A percentile compares a stretch with the other conserved stretches of the same genome.
Evolutionary conservation across 768 basidiomycete genomes (phyloP).

Genomic region (Phlebiopsis flavidoalba): DNA sequence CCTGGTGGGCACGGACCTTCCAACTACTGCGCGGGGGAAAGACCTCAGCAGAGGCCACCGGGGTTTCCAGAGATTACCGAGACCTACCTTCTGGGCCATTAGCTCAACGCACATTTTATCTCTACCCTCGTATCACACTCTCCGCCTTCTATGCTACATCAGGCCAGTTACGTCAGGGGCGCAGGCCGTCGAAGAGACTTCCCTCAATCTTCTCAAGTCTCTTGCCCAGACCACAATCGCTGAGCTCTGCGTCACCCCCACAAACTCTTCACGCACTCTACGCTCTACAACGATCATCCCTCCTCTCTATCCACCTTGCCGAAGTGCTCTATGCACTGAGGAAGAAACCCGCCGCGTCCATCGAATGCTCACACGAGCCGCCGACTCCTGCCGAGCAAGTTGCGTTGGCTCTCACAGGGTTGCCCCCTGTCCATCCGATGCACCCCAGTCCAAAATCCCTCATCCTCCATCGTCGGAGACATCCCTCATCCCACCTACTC

Average conservation of each 20-base stretch:
- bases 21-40: slow-evolving; percentile 35
- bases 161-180: slow-evolving; percentile 59
- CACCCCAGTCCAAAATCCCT: slow-evolving; percentile 28
- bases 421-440: slow-evolving; percentile 30
- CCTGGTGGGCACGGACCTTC: slow-evolving; percentile 66
- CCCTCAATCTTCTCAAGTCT: slow-evolving; percentile 50
- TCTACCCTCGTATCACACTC: slow-evolving; percentile 68
- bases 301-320: slow-evolving; percentile 67
- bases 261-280: slow-evolving; percentile 61
- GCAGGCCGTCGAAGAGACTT: slow-evolving; percentile 47
- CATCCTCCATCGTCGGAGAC: slow-evolving; percentile 34
- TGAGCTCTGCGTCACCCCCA: slow-evolving; percentile 43
- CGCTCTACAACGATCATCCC: slow-evolving; percentile 68
- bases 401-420: slow-evolving; percentile 45
- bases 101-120: slow-evolving; percentile 59
- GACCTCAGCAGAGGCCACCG: slow-evolving; percentile 12
- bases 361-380: slow-evolving; percentile 56
- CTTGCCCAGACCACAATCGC: slow-evolving; percentile 42
- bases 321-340: slow-evolving; percentile 58
- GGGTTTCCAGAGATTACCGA: slow-evolving; percentile 28
- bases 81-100: slow-evolving; percentile 49
- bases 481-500: slow-evolving; percentile 40
- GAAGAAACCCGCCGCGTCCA: slow-evolving; percentile 37
- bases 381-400: slow-evolving; percentile 66
- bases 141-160: slow-evolving; percentile 60